These are phyloP conservation scores for Danielia reshetovae DNA, from an alignment of 805 yeast species.

Conservation along the genomic window DNA sequence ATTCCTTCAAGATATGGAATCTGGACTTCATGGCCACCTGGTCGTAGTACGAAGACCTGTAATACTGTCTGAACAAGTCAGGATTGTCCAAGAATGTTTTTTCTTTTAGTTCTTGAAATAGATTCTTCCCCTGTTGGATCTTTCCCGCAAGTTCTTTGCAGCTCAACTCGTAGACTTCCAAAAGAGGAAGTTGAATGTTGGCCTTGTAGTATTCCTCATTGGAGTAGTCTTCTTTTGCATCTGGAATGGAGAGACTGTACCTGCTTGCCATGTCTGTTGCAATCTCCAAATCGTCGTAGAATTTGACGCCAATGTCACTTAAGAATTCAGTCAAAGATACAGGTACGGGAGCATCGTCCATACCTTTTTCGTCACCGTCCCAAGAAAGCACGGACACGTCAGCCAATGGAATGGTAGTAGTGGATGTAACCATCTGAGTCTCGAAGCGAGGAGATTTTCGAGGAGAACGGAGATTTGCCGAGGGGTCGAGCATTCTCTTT, in stretches of 20 bases:
- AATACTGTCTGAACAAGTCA: conserved; percentile 45
- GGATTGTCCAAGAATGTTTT: conserved; percentile 47
- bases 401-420: conserved; percentile 7
- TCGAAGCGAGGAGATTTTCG: not conserved
- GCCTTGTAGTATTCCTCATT: conserved; percentile 36
- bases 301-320: conserved; percentile 36
- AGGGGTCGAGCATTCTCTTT: not conserved
- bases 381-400: conserved; percentile 1
- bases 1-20: conserved; percentile 47
- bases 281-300: conserved; percentile 44
- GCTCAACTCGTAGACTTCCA: conserved; percentile 51
- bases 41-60: conserved; percentile 34
- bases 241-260: conserved; percentile 18
- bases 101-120: conserved; percentile 46
- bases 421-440: conserved; percentile 2
- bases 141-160: conserved; percentile 50
- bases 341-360: conserved; percentile 10
- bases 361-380: conserved; percentile 19
- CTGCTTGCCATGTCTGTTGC: conserved; percentile 23
- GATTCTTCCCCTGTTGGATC: conserved; percentile 44
- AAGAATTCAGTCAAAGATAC: conserved; percentile 38
- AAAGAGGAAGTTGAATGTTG: conserved; percentile 36
- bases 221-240: conserved; percentile 6
- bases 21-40: conserved; percentile 43
- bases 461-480: not conserved